Conservation (phyloP, 2,329 filamentous ascomycete genomes). For the Botryotinia narcissicola region DNA sequence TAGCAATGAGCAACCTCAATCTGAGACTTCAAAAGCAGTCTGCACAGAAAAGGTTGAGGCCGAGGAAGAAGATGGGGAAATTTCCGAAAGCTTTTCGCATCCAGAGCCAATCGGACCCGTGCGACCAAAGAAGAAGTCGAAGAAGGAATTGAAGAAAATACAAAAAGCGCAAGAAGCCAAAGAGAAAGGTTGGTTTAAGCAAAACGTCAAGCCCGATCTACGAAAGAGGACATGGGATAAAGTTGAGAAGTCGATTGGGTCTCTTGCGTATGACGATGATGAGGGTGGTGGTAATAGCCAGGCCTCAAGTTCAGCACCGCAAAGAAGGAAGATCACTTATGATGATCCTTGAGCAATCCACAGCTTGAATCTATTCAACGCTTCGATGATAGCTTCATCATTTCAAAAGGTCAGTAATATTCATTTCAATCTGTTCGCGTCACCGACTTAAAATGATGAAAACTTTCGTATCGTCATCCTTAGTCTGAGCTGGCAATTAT, state of each 20-base stretch:
- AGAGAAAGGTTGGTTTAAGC: constrained; percentile 39
- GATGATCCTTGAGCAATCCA: constrained; percentile 42
- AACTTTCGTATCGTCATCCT: constrained; percentile 91
- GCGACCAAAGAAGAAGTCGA: constrained; percentile 17
- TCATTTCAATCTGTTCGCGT: constrained; percentile 2
- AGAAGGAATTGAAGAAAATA: constrained; percentile 28
- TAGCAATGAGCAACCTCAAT: constrained; percentile 8
- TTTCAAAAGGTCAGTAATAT: constrained; percentile 19
- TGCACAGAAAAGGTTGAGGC: constrained; percentile 11
- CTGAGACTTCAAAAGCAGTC: background rate
- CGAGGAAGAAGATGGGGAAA: constrained; percentile 26
- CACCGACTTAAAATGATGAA: constrained; percentile 66
- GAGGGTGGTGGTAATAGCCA: constrained; percentile 33
- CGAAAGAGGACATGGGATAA: constrained; percentile 67
- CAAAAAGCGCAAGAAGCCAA: constrained; percentile 28
- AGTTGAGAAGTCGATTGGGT: constrained; percentile 59
- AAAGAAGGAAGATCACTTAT: constrained; percentile 49
- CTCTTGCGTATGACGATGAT: constrained; percentile 57
- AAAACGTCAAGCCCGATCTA: constrained; percentile 55
- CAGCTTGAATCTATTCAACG: background rate
- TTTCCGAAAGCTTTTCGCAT: constrained; percentile 13
- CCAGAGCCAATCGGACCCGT: constrained; percentile 21
- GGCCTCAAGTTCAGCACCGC: constrained; percentile 36
- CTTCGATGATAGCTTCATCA: background rate
- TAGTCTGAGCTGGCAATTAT: constrained; percentile 66